Evolutionary conservation across 345 rosid genomes (phyloP), one percentile per base, ranked within the genome.

Genomic region (Luvunga scandens): DNA sequence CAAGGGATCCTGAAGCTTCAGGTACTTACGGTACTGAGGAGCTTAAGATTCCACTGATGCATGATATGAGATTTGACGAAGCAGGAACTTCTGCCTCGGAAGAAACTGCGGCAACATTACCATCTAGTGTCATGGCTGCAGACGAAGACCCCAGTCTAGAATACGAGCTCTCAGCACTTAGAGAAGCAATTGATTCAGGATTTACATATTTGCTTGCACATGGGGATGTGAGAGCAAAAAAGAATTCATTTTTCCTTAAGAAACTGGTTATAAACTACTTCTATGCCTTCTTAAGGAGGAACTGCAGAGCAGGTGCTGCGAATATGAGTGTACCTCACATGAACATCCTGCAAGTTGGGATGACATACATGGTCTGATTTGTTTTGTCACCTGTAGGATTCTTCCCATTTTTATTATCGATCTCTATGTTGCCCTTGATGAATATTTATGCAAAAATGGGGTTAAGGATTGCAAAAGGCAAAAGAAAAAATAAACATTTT

Each of bases 211-310:
- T 96, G 45, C 87, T 96, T 6, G 97, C 90, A 22, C 92, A 88
- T 21, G 94, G 93, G 22, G 95, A 88, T 42, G 95, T 94, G 33
- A 87, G 97, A 78, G 98, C 97, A 1, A 94, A 88, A 89, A 96
- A 96, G 79, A 85, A 91, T 3, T 94, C 99, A 0, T 34, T 90
- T 56, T 96, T 94, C 77, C 21, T 94, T 57, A 96, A 96, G 95
- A 96, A 96, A 80, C 93, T 96, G 28, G 93, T 89, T 36, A 90
- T 94, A 45, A 96, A 94, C 84, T 96, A 96, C 92, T 88, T 92
- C n/a, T 94, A 96, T 66, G 91, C 91, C 21, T 94, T 94, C 83
- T 62, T 94, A 63, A 86, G 97, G 84, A 89, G 86, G 66, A 94
- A 96, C 67, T 94, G 99, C 80, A 91, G 98, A 86, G 95, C 89